Conservation (phyloP, 2,329 filamentous ascomycete species). For the Raffaelea deltoideospora region DNA sequence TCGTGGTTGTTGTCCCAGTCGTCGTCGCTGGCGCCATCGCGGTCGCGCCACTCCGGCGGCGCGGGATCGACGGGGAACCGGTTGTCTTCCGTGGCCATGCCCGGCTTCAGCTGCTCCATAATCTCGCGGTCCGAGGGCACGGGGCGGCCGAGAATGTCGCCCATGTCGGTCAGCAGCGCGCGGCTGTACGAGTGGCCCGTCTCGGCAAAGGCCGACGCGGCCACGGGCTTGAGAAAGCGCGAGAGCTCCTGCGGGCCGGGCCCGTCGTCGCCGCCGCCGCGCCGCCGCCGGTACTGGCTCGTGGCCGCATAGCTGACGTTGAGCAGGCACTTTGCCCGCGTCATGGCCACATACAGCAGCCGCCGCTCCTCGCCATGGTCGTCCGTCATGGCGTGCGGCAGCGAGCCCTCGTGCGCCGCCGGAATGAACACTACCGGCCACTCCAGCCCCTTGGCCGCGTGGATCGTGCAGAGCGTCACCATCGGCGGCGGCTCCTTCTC, state of each 20-base stretch:
- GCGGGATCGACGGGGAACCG: slow-evolving; percentile 50
- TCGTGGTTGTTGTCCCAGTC: slow-evolving; percentile 1
- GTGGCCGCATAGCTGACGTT: slow-evolving; percentile 73
- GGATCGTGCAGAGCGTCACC: slow-evolving; percentile 89
- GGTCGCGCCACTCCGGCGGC: slow-evolving; percentile 13
- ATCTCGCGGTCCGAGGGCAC: slow-evolving; percentile 42
- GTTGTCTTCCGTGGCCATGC: slow-evolving; percentile 50
- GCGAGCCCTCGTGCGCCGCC: slow-evolving; percentile 75
- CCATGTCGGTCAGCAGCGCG: slow-evolving; percentile 47
- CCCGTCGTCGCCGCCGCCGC: slow-evolving; percentile 12
- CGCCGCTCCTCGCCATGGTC: slow-evolving; percentile 78
- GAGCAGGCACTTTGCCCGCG: slow-evolving; percentile 69
- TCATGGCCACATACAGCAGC: slow-evolving; percentile 93
- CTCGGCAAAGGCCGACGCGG: slow-evolving; percentile 30
- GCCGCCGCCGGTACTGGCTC: slow-evolving; percentile 36
- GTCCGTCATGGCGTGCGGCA: slow-evolving; percentile 76
- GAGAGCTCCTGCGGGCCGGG: slow-evolving; percentile 44
- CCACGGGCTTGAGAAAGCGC: slow-evolving; percentile 50
- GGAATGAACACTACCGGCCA: slow-evolving; percentile 95
- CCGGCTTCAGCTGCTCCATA: slow-evolving; percentile 32
- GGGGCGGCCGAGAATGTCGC: slow-evolving; percentile 52
- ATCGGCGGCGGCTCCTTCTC: slow-evolving; percentile 27
- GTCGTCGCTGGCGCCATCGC: slow-evolving; percentile 2
- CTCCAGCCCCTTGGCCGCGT: slow-evolving; percentile 88
- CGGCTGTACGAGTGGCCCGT: slow-evolving; percentile 57